Percentiles rank a stretch among this genome's conserved stretches.
phyloP scores from a whole-genome alignment of 106 monocot genomes.

The Phalaenopsis aphrodite region DNA sequence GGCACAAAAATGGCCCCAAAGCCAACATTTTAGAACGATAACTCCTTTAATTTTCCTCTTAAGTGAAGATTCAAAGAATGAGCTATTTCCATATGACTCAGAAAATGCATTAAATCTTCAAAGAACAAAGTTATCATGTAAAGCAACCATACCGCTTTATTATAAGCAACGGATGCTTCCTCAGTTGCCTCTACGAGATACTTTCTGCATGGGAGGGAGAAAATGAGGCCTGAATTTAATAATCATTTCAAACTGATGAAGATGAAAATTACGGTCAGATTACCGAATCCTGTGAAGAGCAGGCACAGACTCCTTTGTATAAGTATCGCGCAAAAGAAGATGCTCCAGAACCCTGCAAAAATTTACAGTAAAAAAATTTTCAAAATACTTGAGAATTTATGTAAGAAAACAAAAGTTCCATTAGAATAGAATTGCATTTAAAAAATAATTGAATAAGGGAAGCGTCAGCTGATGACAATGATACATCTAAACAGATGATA shows the following conservation, averaged over 20 bases:
- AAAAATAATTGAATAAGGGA: not conserved
- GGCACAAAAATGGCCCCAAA: too few species aligned
- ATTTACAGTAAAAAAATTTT: not conserved
- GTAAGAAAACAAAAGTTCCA: not conserved
- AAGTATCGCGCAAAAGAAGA: conserved; percentile 87
- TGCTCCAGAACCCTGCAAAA: conserved; percentile 71
- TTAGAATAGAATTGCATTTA: not conserved
- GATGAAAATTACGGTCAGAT: not conserved
- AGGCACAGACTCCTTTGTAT: conserved; percentile 91
- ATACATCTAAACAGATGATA: not conserved
- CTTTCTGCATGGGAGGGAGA: conserved; percentile 40
- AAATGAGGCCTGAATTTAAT: not conserved
- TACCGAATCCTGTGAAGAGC: conserved; percentile 89
- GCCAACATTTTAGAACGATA: too few species aligned
- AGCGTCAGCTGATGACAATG: not conserved
- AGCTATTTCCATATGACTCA: not conserved
- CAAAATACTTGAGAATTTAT: not conserved
- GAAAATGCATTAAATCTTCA: not conserved
- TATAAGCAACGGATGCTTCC: conserved; percentile 90
- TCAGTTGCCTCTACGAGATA: conserved; percentile 92
- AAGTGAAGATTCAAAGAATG: too few species aligned
- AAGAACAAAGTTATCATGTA: not conserved
- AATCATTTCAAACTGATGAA: not conserved
- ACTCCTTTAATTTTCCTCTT: too few species aligned
- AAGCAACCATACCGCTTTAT: conserved; percentile 74